Base-by-base conservation (phyloP, 148 eudicot species). In the Spergularia marina region DNA sequence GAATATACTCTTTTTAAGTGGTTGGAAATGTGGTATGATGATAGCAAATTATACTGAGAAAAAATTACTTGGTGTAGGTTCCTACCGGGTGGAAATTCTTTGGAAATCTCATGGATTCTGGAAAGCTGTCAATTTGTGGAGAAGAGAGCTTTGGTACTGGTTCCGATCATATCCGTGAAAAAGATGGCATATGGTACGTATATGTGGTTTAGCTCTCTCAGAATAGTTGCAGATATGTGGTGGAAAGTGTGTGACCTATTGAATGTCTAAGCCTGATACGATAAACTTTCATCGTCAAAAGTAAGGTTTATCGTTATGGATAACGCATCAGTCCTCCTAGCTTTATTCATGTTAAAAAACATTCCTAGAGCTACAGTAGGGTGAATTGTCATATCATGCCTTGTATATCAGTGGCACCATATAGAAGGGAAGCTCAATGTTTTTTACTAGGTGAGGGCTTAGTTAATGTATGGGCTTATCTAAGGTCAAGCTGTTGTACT, bases 61-160 rank as follows among this genome's bases (percentile, higher is more conserved):
- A 49, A 41, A 12, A 73, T 57, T 64, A 18, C 73, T 68, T 79
- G 68, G 68, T 82, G 74, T 85, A 96, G 99, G 99, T 96, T 55
- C 99, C 99, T 49, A 92, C 98, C 65, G 99, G 99, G 65, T 96
- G 99, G 99, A 96, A 96, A 80, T 96, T 96, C 86, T 96, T 96
- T 78, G 99, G 99, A 53, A 96, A 96, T 80, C 91, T 96, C 52
- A 96, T 96, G 99, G 99, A 96, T 84, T 91, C 96, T 80, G 98
- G 89, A 53, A 88, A 86, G 49, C 76, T 96, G 82, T 96, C 99
- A 53, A 86, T 96, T 67, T 96, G 99, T 76, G 98, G 99, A 21
- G 99, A 96, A 87, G 99, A 92, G 87, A 96, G 99, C 81, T 96
- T 96, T 54, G 99, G 99, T 67, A 96, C 99, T 25, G 99, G 99